phyloP scores from a whole-genome alignment of 1,284 basidiomycete genomes.

The Microstroma glucosiphilum region DNA sequence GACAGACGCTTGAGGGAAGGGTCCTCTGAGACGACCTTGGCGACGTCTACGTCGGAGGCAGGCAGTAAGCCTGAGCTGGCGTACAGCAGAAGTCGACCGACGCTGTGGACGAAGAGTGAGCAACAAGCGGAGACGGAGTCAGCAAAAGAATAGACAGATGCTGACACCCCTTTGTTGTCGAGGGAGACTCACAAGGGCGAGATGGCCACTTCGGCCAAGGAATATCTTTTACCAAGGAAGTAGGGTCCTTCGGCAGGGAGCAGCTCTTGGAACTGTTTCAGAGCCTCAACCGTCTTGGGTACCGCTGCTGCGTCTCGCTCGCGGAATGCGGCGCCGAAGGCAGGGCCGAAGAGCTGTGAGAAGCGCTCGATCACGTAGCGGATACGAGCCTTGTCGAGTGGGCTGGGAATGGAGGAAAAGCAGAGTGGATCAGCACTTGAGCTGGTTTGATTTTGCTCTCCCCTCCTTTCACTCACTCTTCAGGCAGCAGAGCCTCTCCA shows the following conservation, averaged over 20 bases:
- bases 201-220: not conserved
- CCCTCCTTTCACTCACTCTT: not conserved
- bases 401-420: not conserved
- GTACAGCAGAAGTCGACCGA: not conserved
- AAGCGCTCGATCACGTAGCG: conserved; percentile 2
- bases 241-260: not conserved
- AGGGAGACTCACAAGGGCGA: not conserved
- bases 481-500: not conserved
- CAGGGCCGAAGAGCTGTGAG: not conserved
- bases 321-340: not conserved
- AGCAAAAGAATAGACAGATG: not conserved
- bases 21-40: not conserved
- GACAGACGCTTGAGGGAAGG: not conserved
- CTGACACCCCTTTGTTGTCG: not conserved
- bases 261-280: not conserved
- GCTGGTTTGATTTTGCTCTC: not conserved
- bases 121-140: not conserved
- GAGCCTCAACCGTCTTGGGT: not conserved
- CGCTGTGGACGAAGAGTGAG: not conserved
- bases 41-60: not conserved
- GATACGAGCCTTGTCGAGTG: not conserved
- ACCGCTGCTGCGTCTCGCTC: not conserved
- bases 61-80: not conserved
- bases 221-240: not conserved
- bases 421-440: not conserved